Conservation (phyloP, 2,329 filamentous ascomycete species). For the Trichoderma breve region DNA sequence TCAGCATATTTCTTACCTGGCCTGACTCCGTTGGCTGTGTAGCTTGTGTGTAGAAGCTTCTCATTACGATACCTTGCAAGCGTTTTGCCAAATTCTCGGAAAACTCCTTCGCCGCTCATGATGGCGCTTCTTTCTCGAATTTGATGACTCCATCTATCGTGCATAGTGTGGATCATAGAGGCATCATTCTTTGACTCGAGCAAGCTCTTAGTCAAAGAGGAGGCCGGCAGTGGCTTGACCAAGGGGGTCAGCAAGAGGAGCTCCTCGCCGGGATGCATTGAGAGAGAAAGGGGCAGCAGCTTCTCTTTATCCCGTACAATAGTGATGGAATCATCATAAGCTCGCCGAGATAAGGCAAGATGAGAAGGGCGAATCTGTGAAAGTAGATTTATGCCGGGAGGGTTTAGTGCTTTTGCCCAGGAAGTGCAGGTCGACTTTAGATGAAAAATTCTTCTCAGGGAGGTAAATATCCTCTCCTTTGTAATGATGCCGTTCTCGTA, state of each 20-base stretch:
- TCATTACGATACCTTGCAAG: constrained; percentile 84
- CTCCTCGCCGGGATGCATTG: constrained; percentile 81
- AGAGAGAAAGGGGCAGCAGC: constrained; percentile 76
- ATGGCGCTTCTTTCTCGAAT: constrained; percentile 58
- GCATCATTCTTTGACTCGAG: constrained; percentile 51
- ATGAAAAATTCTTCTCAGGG: constrained; percentile 71
- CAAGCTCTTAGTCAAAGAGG: constrained; percentile 72
- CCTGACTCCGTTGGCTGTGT: constrained; percentile 87
- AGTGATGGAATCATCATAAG: constrained; percentile 90
- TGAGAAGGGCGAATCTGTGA: constrained; percentile 81
- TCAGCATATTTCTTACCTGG: constrained; percentile 51
- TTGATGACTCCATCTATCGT: constrained; percentile 59
- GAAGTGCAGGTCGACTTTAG: constrained; percentile 84
- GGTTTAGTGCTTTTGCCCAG: constrained; percentile 89
- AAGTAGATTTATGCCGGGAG: constrained; percentile 72
- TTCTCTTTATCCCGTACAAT: constrained; percentile 88
- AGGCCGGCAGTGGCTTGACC: constrained; percentile 89
- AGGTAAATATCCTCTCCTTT: constrained; percentile 74
- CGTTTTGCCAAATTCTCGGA: constrained; percentile 82
- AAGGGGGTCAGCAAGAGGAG: constrained; percentile 84
- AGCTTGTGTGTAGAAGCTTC: constrained; percentile 88
- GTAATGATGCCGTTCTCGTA: constrained; percentile 89
- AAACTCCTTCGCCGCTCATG: constrained; percentile 91
- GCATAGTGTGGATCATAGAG: constrained; percentile 37
- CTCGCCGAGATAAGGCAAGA: constrained; percentile 74